Evolutionary conservation across 2,329 filamentous ascomycete genomes (phyloP), one percentile per base, ranked within the genome.

Genomic region (Microcera coccophila): DNA sequence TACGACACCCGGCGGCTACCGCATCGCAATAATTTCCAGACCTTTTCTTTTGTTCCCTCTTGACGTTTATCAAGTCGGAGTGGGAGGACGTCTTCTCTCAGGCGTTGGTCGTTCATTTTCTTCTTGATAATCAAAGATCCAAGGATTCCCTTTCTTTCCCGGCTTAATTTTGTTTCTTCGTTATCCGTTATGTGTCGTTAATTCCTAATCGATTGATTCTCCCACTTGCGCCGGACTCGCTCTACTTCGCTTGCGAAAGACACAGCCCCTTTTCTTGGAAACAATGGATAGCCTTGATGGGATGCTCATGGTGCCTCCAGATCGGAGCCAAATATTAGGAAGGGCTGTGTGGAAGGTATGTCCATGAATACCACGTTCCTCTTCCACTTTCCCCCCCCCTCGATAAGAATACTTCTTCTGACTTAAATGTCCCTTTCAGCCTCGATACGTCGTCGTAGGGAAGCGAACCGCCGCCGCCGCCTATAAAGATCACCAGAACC

Each of bases 361-460:
- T n/a, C n/a, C n/a, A n/a, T n/a, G n/a, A n/a, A n/a, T n/a, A n/a
- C n/a, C n/a, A n/a, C n/a, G n/a, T n/a, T n/a, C n/a, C n/a, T n/a
- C n/a, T n/a, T n/a, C n/a, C n/a, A n/a, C n/a, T n/a, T n/a, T n/a
- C n/a, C n/a, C n/a, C n/a, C 32, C 39, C 18, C 12, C 39, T 38
- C 29, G 39, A 36, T 48, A n/a, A 19, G 7, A 32, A 8, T n/a
- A 19, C 24, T n/a, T 22, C 40, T 21, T 16, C 34, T 47, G 41
- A 49, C 43, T 38, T 45, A 41, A 49, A 46, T 57, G 33, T 57
- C 29, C 44, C 46, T n/a, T 34, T 28, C 58, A 83, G 79, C 55
- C 73, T 58, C 79, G 81, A 62, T 82, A 79, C 61, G 72, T 84
- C 36, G 69, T 80, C 43, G 66, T 82, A 43, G 78, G 78, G 42